phyloP scores from a whole-genome alignment of 2,329 filamentous ascomycete genomes.

The Pestalotiopsis sp. region DNA sequence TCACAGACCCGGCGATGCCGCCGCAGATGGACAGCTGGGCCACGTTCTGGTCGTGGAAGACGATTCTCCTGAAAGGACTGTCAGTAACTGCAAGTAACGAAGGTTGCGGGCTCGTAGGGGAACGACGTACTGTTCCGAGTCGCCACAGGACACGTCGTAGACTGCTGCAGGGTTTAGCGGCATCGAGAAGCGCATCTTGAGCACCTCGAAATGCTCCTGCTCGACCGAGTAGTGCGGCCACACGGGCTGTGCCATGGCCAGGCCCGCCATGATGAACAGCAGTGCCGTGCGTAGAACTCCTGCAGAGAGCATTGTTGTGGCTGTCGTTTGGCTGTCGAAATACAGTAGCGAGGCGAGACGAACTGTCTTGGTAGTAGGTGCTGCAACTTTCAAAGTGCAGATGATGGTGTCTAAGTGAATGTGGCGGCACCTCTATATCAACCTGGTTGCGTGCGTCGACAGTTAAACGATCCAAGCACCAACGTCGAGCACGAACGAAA shows the following conservation, averaged over 20 bases:
- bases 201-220: conserved; percentile 46
- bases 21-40: conserved; percentile 53
- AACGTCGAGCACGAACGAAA: background rate
- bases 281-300: conserved; percentile 32
- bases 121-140: conserved; percentile 39
- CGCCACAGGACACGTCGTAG: conserved; percentile 41
- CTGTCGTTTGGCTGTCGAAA: background rate
- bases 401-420: background rate
- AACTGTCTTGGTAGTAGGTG: background rate
- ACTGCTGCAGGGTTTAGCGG: conserved; percentile 42
- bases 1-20: conserved; percentile 49
- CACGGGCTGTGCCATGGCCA: conserved; percentile 32
- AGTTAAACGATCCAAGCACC: background rate
- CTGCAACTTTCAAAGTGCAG: background rate
- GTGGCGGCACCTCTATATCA: background rate
- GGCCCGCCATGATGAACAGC: conserved; percentile 29
- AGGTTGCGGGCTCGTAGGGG: background rate
- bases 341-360: background rate
- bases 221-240: conserved; percentile 40
- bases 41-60: conserved; percentile 51
- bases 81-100: background rate
- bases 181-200: conserved; percentile 39
- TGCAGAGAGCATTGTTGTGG: conserved; percentile 31
- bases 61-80: conserved; percentile 36
- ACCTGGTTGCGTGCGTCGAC: background rate